Percentiles rank a stretch among this genome's conserved stretches.
phyloP scores from a whole-genome alignment of 192 early-diverging fungal genomes.

The Coemansia sp. region DNA sequence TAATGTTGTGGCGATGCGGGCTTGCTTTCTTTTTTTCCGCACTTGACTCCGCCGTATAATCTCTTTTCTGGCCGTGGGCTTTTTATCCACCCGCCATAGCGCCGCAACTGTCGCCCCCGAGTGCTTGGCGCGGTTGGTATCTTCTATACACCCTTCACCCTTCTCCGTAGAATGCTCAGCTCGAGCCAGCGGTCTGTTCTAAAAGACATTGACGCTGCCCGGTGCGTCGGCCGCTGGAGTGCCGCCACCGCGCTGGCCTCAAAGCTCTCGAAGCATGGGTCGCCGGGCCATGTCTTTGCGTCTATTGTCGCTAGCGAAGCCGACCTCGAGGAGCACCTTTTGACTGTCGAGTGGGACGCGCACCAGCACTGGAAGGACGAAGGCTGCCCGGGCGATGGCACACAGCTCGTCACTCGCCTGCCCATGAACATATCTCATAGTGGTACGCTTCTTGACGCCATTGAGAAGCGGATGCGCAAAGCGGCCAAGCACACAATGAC shows the following conservation, averaged over 20 bases:
- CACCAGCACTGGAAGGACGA: conserved; percentile 40
- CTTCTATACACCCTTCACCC: neutral
- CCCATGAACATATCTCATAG: conserved; percentile 33
- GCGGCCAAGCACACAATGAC: conserved; percentile 21
- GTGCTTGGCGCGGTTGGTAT: no score
- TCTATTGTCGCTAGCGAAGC: conserved; percentile 31
- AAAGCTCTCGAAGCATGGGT: conserved; percentile 18
- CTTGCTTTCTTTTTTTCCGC: neutral
- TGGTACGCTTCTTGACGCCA: conserved; percentile 6
- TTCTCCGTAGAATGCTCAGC: conserved; percentile 14
- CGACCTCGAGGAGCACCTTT: conserved; percentile 37
- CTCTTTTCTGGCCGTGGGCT: no score
- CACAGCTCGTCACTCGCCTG: conserved; percentile 6
- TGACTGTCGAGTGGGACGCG: conserved; percentile 24
- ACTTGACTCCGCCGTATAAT: no score
- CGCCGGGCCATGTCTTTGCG: conserved; percentile 32
- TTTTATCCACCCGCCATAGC: no score
- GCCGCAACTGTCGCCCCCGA: no score
- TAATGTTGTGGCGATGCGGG: no score
- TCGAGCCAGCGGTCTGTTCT: conserved; percentile 37
- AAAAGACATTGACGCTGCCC: conserved; percentile 48
- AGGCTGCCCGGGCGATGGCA: neutral
- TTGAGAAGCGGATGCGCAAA: conserved; percentile 20
- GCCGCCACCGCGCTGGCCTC: conserved; percentile 21
- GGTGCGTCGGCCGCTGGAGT: conserved; percentile 43